Conservation (phyloP, 2,329 filamentous ascomycete genomes). For the Falciphora oryzae region DNA sequence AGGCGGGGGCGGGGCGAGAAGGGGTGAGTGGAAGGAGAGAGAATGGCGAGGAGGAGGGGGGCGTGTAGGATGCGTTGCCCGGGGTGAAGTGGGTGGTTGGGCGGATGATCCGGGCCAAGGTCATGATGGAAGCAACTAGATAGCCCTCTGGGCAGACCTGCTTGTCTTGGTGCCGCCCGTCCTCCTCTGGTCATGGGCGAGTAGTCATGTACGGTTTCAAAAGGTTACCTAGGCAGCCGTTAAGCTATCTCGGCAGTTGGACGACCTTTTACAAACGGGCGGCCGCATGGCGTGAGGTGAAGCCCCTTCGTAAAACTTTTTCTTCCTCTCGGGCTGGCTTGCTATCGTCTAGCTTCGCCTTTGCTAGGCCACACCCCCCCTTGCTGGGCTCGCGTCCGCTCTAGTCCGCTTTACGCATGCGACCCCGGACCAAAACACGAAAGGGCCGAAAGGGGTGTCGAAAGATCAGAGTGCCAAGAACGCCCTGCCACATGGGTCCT, state of each 20-base stretch:
- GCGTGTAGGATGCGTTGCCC: neutral
- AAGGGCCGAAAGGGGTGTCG: neutral
- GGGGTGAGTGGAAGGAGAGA: neutral
- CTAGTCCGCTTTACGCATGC: neutral
- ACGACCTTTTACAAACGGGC: neutral
- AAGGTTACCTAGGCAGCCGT: neutral
- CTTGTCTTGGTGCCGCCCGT: neutral
- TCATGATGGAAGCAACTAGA: neutral
- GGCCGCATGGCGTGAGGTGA: neutral
- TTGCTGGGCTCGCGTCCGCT: neutral
- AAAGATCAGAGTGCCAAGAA: neutral
- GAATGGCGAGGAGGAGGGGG: neutral
- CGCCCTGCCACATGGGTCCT: conserved; percentile 1
- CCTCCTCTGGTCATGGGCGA: neutral
- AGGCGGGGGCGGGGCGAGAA: neutral
- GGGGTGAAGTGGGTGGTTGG: neutral
- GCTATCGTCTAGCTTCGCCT: neutral
- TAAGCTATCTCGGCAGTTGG: conserved; percentile 1
- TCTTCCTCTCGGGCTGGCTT: neutral
- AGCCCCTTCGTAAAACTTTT: neutral
- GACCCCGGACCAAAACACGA: conserved; percentile 1
- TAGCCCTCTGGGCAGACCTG: neutral
- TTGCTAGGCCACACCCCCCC: neutral
- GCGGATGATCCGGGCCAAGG: neutral
- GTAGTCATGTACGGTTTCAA: neutral